Evolutionary conservation across 73 alveolate genomes (phyloP), one percentile per base, ranked within the genome.

Genomic region (Tetrahymena borealis): DNA sequence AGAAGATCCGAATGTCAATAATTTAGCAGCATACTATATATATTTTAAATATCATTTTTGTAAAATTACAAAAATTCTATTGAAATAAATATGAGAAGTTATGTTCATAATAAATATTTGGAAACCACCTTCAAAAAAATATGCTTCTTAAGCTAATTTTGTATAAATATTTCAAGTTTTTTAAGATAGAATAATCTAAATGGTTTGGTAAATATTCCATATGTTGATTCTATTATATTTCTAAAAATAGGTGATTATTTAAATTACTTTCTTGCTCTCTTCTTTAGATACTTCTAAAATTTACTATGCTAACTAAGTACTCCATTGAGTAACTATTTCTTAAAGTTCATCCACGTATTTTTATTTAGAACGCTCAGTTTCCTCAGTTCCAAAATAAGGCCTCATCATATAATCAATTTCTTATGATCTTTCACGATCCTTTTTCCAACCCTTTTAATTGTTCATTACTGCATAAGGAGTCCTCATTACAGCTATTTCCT

Each of bases 1-100:
- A 93, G 97, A 97, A 37, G 99, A 97, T 32, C 99, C 99, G 93
- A 97, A 97, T 7, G 99, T 95, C 91, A 98, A 97, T 91, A 98
- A 85, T 39, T 79, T 40, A 39, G 95, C 95, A 18, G 93, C 33
- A 40, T 92, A 93, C 78, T 79, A 91, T 90, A 24, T n/a, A n/a
- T n/a, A n/a, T n/a, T n/a, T n/a, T n/a, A n/a, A n/a, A n/a, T n/a
- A n/a, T n/a, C n/a, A n/a, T n/a, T n/a, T n/a, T n/a, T n/a, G n/a
- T n/a, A n/a, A n/a, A n/a, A n/a, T n/a, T n/a, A n/a, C n/a, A n/a
- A n/a, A n/a, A n/a, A n/a, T n/a, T n/a, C n/a, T n/a, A n/a, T n/a
- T n/a, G n/a, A n/a, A n/a, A n/a, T n/a, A n/a, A n/a, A n/a, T n/a
- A n/a, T n/a, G n/a, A n/a, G n/a, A n/a, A n/a, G n/a, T n/a, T n/a